Conservation (phyloP, 805 yeast species). For the Yamadazyma insecticola region DNA sequence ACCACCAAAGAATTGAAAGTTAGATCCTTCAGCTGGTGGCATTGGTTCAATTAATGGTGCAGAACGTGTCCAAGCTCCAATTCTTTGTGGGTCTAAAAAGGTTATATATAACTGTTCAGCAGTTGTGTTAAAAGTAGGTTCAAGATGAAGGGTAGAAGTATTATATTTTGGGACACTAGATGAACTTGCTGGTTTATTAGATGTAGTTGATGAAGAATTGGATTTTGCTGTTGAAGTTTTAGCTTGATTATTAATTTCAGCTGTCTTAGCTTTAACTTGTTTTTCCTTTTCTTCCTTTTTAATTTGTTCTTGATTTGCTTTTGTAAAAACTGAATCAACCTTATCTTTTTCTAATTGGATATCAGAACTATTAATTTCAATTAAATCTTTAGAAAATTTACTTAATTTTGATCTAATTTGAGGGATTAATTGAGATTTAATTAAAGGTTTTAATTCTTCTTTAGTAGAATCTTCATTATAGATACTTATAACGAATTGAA, state of each 20-base stretch:
- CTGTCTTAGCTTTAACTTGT: slow-evolving; percentile 9
- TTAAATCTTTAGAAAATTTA: slow-evolving; percentile 73
- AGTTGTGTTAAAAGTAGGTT: slow-evolving; percentile 78
- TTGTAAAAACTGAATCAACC: slow-evolving; percentile 36
- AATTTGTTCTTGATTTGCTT: slow-evolving; percentile 45
- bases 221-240: slow-evolving; percentile 7
- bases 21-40: slow-evolving; percentile 53
- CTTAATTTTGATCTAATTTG: slow-evolving; percentile 55
- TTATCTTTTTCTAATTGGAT: slow-evolving; percentile 66
- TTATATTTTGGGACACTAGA: slow-evolving; percentile 58
- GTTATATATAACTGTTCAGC: slow-evolving; percentile 83
- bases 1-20: slow-evolving; percentile 79
- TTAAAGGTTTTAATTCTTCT: slow-evolving; percentile 49
- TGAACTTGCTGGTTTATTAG: slow-evolving; percentile 11
- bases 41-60: slow-evolving; percentile 49
- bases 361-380: slow-evolving; percentile 72
- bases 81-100: slow-evolving; percentile 67
- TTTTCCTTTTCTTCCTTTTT: slow-evolving; percentile 3
- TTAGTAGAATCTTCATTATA: slow-evolving; percentile 45
- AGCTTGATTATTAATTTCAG: slow-evolving; percentile 1
- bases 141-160: slow-evolving; percentile 73
- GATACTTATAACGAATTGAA: slow-evolving; percentile 75
- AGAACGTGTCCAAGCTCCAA: slow-evolving; percentile 89
- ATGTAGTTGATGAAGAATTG: slow-evolving; percentile 9
- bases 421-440: slow-evolving; percentile 59